phyloP scores from a whole-genome alignment of 2,329 filamentous ascomycete species.

The Xylariales sp. region DNA sequence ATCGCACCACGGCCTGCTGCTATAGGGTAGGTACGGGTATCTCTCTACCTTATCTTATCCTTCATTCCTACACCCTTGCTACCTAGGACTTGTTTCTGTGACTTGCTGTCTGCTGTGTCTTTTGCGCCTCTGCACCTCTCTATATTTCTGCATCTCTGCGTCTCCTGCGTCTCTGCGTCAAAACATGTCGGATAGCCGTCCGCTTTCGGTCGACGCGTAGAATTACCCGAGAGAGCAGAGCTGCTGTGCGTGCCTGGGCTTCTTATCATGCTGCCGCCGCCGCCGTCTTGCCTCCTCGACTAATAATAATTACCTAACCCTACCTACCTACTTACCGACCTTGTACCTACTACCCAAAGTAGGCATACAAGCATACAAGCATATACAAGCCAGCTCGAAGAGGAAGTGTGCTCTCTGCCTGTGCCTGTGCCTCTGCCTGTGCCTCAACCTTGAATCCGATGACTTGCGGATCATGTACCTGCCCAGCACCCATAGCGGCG shows the following conservation, averaged over 20 bases:
- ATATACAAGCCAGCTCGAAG: constrained; percentile 18
- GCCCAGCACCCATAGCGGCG: constrained; percentile 22
- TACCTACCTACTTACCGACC: no score
- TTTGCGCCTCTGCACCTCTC: no score
- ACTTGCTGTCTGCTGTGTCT: no score
- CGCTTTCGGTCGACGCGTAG: constrained; percentile 22
- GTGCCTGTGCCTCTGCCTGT: constrained; percentile 1
- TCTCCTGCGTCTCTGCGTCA: constrained; percentile 13
- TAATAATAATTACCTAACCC: background rate
- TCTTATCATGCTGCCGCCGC: constrained; percentile 23
- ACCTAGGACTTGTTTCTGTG: no score
- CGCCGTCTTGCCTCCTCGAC: background rate
- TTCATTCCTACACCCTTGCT: constrained; percentile 1
- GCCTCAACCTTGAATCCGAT: constrained; percentile 8
- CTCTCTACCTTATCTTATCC: constrained; percentile 12
- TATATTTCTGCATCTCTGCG: background rate
- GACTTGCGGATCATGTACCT: constrained; percentile 31
- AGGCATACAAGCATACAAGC: background rate
- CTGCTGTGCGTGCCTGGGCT: constrained; percentile 5
- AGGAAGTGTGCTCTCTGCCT: background rate
- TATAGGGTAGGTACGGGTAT: no score
- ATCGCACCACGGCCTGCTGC: background rate
- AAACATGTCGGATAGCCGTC: constrained; percentile 12
- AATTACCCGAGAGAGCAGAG: no score
- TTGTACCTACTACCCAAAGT: background rate